These are phyloP conservation scores for Huntiella omanensis DNA, from an alignment of 2,329 filamentous ascomycete species.

Conservation along the genomic window DNA sequence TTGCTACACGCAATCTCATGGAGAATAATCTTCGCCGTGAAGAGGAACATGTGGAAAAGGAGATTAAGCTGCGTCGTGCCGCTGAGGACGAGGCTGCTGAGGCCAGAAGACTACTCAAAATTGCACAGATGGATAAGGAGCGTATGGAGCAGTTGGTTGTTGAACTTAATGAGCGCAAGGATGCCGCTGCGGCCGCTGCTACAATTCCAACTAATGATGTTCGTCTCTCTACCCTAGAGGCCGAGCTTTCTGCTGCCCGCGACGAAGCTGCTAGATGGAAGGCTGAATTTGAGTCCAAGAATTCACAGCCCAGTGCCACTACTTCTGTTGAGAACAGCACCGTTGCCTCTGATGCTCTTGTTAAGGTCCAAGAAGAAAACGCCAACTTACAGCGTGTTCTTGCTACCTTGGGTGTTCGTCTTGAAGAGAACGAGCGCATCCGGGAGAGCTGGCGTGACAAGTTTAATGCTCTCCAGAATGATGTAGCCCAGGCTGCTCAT, in stretches of 20 bases:
- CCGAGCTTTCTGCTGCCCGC: constrained; percentile 37
- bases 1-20: constrained; percentile 45
- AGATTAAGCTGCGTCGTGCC: constrained; percentile 41
- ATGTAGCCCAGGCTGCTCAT: constrained; percentile 61
- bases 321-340: constrained; percentile 32
- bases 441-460: constrained; percentile 71
- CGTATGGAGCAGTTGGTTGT: constrained; percentile 48
- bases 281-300: constrained; percentile 39
- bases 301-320: constrained; percentile 15
- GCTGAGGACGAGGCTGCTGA: constrained; percentile 57
- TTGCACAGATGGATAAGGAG: constrained; percentile 53
- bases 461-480: constrained; percentile 68
- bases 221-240: constrained; percentile 48
- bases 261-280: constrained; percentile 43
- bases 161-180: constrained; percentile 40
- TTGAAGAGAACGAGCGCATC: constrained; percentile 70
- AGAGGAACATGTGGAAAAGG: constrained; percentile 44
- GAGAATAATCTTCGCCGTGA: constrained; percentile 48
- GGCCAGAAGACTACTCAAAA: constrained; percentile 48
- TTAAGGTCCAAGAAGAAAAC: constrained; percentile 40
- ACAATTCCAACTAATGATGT: constrained; percentile 28
- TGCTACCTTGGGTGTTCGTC: constrained; percentile 53
- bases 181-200: background rate
- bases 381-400: constrained; percentile 58
- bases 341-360: constrained; percentile 36